Percentiles rank a stretch among this genome's conserved stretches.
Conservation (phyloP, 2,329 filamentous ascomycete species). For the Fusarium haematococcum region DNA sequence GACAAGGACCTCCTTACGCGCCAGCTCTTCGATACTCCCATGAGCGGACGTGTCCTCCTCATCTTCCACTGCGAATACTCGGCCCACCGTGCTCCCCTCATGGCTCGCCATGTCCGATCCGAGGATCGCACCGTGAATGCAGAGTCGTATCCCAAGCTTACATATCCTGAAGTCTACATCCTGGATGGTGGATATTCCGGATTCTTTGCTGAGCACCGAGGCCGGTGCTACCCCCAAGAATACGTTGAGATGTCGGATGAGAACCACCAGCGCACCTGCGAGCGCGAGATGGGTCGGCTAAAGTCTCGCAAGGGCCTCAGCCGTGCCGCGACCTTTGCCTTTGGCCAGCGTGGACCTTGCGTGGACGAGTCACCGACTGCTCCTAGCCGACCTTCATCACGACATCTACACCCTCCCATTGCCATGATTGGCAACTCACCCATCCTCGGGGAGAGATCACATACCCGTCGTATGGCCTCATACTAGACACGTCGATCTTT, state of each 20-base stretch:
- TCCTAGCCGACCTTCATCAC: conserved; percentile 56
- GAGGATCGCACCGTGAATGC: conserved; percentile 88
- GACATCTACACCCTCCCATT: conserved; percentile 50
- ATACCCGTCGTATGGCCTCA: conserved; percentile 72
- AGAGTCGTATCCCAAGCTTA: conserved; percentile 86
- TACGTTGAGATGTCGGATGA: conserved; percentile 97
- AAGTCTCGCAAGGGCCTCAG: conserved; percentile 88
- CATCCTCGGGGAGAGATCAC: conserved; percentile 62
- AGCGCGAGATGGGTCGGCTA: conserved; percentile 93
- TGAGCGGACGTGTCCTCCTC: conserved; percentile 79
- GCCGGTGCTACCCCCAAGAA: conserved; percentile 90
- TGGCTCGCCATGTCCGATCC: conserved; percentile 93
- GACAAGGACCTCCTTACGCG: conserved; percentile 89
- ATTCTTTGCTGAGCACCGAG: conserved; percentile 84
- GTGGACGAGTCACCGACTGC: conserved; percentile 71
- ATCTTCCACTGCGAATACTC: conserved; percentile 99
- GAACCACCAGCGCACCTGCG: conserved; percentile 91
- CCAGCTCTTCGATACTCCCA: conserved; percentile 79
- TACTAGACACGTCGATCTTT: conserved; percentile 59
- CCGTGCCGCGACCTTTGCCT: conserved; percentile 94
- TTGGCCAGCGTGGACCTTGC: conserved; percentile 77
- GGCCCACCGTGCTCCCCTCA: conserved; percentile 92
- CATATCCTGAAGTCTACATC: conserved; percentile 98
- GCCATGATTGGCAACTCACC: conserved; percentile 61
- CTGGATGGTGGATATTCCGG: conserved; percentile 95